A percentile compares a stretch with the other conserved stretches of the same genome.
Evolutionary conservation across 2,329 filamentous ascomycete species (phyloP).

Genomic region (Nemania sp.): DNA sequence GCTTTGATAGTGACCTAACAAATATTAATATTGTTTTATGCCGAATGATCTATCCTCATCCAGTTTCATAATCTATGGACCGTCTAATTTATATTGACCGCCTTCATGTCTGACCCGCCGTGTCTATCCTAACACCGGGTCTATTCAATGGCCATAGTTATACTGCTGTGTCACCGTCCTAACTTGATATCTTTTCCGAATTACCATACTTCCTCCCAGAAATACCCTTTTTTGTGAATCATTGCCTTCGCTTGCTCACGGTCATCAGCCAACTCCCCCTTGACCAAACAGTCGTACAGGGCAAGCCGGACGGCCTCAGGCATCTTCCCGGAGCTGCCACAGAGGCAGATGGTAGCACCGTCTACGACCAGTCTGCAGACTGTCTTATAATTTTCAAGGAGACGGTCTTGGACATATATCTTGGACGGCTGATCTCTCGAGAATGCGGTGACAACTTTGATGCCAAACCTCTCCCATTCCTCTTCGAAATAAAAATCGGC

Average conservation of each 20-base stretch:
- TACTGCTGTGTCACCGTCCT: neutral
- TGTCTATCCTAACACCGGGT: no score
- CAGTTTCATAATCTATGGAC: no score
- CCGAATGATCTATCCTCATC: no score
- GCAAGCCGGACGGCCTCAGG: constrained; percentile 57
- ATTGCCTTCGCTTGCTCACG: constrained; percentile 45
- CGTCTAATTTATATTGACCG: no score
- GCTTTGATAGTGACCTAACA: no score
- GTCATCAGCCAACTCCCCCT: constrained; percentile 40
- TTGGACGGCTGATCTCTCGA: constrained; percentile 66
- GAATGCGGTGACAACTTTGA: constrained; percentile 67
- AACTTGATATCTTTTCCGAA: neutral
- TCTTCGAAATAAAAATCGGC: constrained; percentile 81
- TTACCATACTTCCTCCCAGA: constrained; percentile 66
- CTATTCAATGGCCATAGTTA: neutral
- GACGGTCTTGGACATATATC: constrained; percentile 59
- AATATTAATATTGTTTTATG: no score
- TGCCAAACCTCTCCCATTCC: constrained; percentile 66
- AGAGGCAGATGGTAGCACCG: constrained; percentile 55
- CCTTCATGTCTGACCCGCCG: no score
- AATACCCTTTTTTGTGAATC: constrained; percentile 29
- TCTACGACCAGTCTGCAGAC: constrained; percentile 45
- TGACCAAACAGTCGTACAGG: constrained; percentile 53
- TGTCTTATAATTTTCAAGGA: constrained; percentile 47
- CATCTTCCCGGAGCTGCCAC: constrained; percentile 62